Evolutionary conservation across 1,284 basidiomycete genomes (phyloP), one percentile per base, ranked within the genome.

Genomic region (Moesziomyces sp.): DNA sequence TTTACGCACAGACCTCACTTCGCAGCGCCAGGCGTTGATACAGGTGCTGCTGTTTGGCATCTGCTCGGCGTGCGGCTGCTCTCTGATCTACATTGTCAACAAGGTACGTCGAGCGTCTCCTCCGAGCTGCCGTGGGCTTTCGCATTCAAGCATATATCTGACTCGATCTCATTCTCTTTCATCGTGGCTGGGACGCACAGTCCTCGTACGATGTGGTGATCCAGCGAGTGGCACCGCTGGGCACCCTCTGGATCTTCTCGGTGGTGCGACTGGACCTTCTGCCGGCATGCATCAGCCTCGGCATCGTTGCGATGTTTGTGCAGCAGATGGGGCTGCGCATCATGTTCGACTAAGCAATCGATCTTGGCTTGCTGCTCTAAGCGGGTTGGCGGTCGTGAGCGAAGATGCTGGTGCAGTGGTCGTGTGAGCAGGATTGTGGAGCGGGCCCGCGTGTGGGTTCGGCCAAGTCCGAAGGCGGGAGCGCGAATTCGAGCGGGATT

Each of bases 181-280:
- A 6, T 42, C 26, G 10, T 4, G 21, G 10, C 21, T 30, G 59
- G 26, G 47, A n/a, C 58, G 58, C 4, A 6, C 70, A 77, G 71
- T 80, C 77, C 5, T 49, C 77, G 2, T 85, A 80, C 62, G 63
- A 76, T 18, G 52, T 73, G 26, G 78, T 84, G 9, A 76, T 84
- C 40, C 78, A 80, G n/a, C 79, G 77, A 19, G 77, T 79, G 10
- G 83, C 84, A 1, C 78, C 83, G 11, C 73, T 85, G 0, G 84
- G 84, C 40, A 82, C 83, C 2, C 74, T 85, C 19, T 85, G 84
- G 84, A 75, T 85, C 46, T 84, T 81, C 49, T 54, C 78, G 11
- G 75, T 84, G 9, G 82, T 84, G 19, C 75, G 80, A 42, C 57
- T 85, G 33, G 82, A 84, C 45, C 75, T 85, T 5, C 45, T 73